Evolutionary conservation across 1,139 yeast species (phyloP).

Genomic region (Arxiozyma slooffiae): DNA sequence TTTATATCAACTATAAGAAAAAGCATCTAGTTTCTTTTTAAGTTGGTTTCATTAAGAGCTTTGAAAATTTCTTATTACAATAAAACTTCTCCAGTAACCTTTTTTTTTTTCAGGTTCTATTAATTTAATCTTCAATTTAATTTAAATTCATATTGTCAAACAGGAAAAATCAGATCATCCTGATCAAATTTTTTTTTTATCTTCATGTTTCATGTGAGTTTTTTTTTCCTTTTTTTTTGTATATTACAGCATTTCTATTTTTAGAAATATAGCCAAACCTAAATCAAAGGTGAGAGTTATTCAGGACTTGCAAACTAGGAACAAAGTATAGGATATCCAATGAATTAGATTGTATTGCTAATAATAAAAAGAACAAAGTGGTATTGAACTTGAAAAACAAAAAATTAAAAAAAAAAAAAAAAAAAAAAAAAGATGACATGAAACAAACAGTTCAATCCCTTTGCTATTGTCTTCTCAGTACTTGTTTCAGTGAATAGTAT

Average conservation of each 20-base stretch:
- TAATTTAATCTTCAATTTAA: too few species aligned
- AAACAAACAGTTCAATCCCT: background rate
- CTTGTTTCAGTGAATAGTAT: background rate
- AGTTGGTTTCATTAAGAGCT: too few species aligned
- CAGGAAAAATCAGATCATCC: background rate
- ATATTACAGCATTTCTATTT: too few species aligned
- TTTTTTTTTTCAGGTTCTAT: background rate
- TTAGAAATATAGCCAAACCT: too few species aligned
- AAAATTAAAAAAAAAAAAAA: too few species aligned
- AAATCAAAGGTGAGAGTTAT: too few species aligned
- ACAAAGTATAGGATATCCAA: background rate
- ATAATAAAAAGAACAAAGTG: background rate
- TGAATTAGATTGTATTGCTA: background rate
- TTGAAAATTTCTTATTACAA: too few species aligned
- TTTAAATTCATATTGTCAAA: background rate
- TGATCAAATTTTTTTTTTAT: too few species aligned
- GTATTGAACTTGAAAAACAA: constrained; percentile 13
- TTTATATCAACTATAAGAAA: too few species aligned
- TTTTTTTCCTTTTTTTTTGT: too few species aligned
- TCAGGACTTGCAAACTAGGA: background rate
- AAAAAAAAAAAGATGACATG: constrained; percentile 2
- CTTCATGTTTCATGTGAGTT: background rate
- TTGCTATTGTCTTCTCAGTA: too few species aligned
- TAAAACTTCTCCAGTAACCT: background rate
- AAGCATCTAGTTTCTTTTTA: too few species aligned